These are phyloP conservation scores for Thalia dealbata DNA, from an alignment of 176 grass and related monocot genomes.

Conservation along the genomic window DNA sequence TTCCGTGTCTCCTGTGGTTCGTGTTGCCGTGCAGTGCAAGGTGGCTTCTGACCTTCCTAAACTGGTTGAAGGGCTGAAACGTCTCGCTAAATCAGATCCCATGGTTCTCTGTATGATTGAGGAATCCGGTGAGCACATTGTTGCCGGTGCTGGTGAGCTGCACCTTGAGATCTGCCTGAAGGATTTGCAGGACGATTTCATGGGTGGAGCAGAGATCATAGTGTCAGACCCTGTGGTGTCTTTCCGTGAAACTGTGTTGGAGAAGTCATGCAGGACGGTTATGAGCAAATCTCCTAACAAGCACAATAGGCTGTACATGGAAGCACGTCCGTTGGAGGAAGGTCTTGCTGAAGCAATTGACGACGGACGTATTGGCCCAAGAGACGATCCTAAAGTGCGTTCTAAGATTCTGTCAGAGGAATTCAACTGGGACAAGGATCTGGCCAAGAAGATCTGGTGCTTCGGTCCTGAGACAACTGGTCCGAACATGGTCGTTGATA, in stretches of 20 bases:
- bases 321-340: constrained; percentile 58
- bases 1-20: constrained; percentile 67
- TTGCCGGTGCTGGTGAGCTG: constrained; percentile 74
- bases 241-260: constrained; percentile 87
- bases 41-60: constrained; percentile 67
- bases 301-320: constrained; percentile 77
- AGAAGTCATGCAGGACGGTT: constrained; percentile 66
- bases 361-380: constrained; percentile 53
- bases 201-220: constrained; percentile 78
- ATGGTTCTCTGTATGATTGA: constrained; percentile 75
- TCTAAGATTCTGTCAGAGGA: constrained; percentile 67
- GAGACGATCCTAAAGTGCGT: constrained; percentile 65
- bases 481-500: constrained; percentile 75
- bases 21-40: constrained; percentile 83
- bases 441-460: constrained; percentile 84
- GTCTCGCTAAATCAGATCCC: constrained; percentile 71
- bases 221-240: constrained; percentile 68
- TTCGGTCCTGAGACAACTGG: constrained; percentile 82
- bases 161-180: constrained; percentile 79
- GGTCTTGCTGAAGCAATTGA: constrained; percentile 73
- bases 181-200: constrained; percentile 76
- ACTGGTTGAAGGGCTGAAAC: constrained; percentile 78
- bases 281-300: constrained; percentile 94
- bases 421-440: constrained; percentile 76
- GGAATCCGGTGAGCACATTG: constrained; percentile 82